Base-by-base conservation (phyloP, 2,329 filamentous ascomycete species). In the Nothophoma quercina region DNA sequence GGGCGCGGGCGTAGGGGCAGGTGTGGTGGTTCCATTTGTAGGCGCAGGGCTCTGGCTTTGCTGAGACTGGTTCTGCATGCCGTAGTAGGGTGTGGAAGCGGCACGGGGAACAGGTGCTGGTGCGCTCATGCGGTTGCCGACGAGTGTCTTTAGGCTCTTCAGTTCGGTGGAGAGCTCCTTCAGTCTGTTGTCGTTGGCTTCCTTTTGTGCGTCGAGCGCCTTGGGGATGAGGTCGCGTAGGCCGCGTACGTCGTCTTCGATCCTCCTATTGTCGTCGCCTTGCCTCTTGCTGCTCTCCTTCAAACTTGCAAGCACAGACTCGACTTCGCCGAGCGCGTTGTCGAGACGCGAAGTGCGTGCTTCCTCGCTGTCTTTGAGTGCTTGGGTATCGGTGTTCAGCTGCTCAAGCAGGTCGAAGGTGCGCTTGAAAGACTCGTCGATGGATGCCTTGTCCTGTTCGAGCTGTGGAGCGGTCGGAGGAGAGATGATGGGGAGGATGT, bases 391-490 rank as follows among this genome's bases (percentile, higher is more conserved):
- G 64, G 91, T 90, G 29, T 90, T 86, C 1, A 99, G 84, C 71
- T 98, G 95, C 55, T 99, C 95, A 9, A 99, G 87, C 12, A 98
- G 83, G 15, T 88, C 82, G 72, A 99, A 99, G 2, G 93, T 91
- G 67, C 90, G 90, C 64, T 95, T 90, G 75, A 99, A 99, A 53
- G 93, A 89, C 59, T 93, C 92, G 72, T 98, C 93, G 51, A 99
- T 93, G 30, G 86, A 85, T 57, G 91, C 86, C 77, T 99, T 99
- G 74, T 99, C 95, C 72, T 96, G 89, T 69, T 97, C 91, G 8
- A 99, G 81, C 70, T 96, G 92, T 50, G 96, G 92, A 8, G 92
- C 91, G 1, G 95, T 99, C 1, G 95, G 95, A 4, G 95, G 96
- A 10, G 93, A 88, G 55, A 99, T 91, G 22, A 99, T 80, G 33